Percentiles rank a stretch among this genome's conserved stretches.
phyloP scores from a whole-genome alignment of 352 stramenopile genomes.

The Nothophytophthora sp. region DNA sequence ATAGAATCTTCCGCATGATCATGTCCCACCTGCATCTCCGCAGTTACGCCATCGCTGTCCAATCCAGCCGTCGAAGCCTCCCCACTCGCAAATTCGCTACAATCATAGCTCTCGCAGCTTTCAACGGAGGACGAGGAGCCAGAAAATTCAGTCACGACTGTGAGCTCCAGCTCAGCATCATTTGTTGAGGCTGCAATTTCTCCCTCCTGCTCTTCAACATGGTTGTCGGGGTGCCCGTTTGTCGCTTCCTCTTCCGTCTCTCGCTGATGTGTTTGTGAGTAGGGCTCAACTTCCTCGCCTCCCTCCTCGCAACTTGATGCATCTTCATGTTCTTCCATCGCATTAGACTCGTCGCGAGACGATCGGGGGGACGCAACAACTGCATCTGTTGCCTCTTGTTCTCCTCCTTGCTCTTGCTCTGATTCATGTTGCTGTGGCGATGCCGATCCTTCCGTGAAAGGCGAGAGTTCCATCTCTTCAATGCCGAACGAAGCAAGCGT shows the following conservation, averaged over 20 bases:
- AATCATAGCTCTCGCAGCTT: background rate
- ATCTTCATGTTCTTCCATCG: background rate
- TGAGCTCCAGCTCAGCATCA: background rate
- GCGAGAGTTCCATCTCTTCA: conserved; percentile 43
- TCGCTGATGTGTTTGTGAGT: background rate
- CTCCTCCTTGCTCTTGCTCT: background rate
- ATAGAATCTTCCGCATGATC: no score
- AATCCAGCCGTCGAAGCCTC: background rate
- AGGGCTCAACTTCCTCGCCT: background rate
- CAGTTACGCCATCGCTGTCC: background rate
- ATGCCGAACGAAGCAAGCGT: conserved; percentile 49
- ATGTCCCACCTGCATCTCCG: no score
- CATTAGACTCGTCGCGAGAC: background rate
- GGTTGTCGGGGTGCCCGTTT: no score
- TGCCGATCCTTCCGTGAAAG: conserved; percentile 5
- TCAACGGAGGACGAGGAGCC: background rate
- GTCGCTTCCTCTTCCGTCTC: background rate
- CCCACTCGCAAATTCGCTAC: background rate
- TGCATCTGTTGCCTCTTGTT: background rate
- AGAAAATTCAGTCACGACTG: background rate
- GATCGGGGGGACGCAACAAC: background rate
- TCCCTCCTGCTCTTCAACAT: background rate
- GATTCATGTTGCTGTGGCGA: background rate
- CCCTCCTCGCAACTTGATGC: background rate
- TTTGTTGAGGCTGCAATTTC: background rate